Conservation (phyloP, 805 yeast species). For the Pichia gijzeniarum region DNA sequence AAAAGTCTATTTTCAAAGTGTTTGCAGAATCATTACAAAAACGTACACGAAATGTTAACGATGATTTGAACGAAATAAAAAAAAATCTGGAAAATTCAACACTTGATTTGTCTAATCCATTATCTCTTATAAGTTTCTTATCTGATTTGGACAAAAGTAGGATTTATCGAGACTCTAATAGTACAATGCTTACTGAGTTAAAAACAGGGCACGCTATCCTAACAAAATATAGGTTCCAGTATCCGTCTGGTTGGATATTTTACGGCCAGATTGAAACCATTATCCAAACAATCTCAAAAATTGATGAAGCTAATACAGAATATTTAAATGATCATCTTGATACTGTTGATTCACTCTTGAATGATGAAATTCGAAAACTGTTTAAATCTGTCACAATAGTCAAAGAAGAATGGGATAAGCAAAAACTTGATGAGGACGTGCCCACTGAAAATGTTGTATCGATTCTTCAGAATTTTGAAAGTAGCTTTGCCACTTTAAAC, state of each 20-base stretch:
- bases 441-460: conserved; percentile 40
- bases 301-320: neutral
- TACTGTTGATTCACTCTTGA: conserved; percentile 3
- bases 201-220: conserved; percentile 26
- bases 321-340: conserved; percentile 5
- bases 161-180: neutral
- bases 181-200: conserved; percentile 8
- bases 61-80: conserved; percentile 30
- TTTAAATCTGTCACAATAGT: neutral
- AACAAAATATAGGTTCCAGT: conserved; percentile 37
- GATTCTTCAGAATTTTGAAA: conserved; percentile 27
- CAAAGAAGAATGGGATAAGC: conserved; percentile 8
- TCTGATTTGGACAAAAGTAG: conserved; percentile 32
- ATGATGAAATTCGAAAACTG: conserved; percentile 4
- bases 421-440: conserved; percentile 38
- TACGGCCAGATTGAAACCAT: conserved; percentile 58
- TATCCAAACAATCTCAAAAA: conserved; percentile 3
- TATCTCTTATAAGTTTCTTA: conserved; percentile 34
- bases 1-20: conserved; percentile 34
- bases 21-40: conserved; percentile 36
- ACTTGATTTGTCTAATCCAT: conserved; percentile 34
- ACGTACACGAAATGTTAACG: conserved; percentile 27
- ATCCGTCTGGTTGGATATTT: conserved; percentile 50
- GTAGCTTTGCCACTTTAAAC: conserved; percentile 10
- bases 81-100: conserved; percentile 32